phyloP scores from a whole-genome alignment of 805 yeast genomes.

The Schwanniomyces vanrijiae region DNA sequence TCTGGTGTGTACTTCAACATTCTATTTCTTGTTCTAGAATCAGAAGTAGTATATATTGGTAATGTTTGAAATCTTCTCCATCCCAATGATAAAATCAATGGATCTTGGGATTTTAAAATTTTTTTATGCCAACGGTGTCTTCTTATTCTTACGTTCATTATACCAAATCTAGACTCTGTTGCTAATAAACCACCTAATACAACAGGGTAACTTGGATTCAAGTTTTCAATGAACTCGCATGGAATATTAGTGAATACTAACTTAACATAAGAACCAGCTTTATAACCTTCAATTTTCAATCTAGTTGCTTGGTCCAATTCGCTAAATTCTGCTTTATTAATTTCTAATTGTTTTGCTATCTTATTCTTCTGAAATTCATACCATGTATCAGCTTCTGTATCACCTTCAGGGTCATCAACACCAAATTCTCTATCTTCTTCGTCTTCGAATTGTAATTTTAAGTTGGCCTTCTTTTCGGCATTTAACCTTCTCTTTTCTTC shows the following conservation, averaged over 20 bases:
- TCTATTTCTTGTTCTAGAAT: slow-evolving; percentile 95
- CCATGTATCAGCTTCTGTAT: slow-evolving; percentile 87
- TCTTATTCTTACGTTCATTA: slow-evolving; percentile 89
- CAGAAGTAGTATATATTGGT: slow-evolving; percentile 94
- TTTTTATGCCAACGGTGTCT: slow-evolving; percentile 99
- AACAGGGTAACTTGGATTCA: slow-evolving; percentile 82
- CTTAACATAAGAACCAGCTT: slow-evolving; percentile 93
- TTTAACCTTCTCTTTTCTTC: slow-evolving; percentile 78
- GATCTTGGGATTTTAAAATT: slow-evolving; percentile 93
- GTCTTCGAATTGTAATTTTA: slow-evolving; percentile 86
- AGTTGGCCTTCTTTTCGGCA: slow-evolving; percentile 85
- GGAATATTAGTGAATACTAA: slow-evolving; percentile 81
- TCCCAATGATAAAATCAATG: slow-evolving; percentile 88
- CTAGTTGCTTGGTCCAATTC: slow-evolving; percentile 76
- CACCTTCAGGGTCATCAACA: slow-evolving; percentile 76
- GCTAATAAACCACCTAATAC: slow-evolving; percentile 88
- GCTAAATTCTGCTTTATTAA: slow-evolving; percentile 78
- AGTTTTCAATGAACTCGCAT: slow-evolving; percentile 84
- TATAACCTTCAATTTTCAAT: slow-evolving; percentile 81
- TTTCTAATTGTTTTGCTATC: slow-evolving; percentile 93
- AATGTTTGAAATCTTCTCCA: slow-evolving; percentile 98
- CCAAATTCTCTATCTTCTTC: slow-evolving; percentile 66
- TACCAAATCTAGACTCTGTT: slow-evolving; percentile 91
- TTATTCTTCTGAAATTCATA: slow-evolving; percentile 95
- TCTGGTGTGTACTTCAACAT: slow-evolving; percentile 98